A percentile compares a stretch with the other conserved stretches of the same genome.
Evolutionary conservation across 176 grass and related monocot species (phyloP).

Genomic region (Juncus inflexus): DNA sequence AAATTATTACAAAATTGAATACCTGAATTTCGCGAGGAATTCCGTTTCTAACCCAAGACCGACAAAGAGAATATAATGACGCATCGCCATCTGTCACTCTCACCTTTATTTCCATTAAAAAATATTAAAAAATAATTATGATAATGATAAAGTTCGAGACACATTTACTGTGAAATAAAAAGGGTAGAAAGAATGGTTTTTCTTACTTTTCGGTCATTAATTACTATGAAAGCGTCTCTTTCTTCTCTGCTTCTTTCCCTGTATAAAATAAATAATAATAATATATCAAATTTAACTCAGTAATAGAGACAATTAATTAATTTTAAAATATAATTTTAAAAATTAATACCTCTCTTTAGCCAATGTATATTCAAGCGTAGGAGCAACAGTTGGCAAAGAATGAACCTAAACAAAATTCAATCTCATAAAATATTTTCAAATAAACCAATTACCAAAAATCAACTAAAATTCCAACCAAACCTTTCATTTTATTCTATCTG

Average conservation of each 20-base stretch:
- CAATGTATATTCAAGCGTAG: slow-evolving; percentile 18
- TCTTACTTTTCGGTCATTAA: slow-evolving; percentile 27
- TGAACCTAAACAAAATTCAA: slow-evolving; percentile 17
- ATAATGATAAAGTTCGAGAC: neutral
- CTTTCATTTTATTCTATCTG: slow-evolving; percentile 9
- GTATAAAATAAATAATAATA: slow-evolving; percentile 6
- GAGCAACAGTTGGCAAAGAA: slow-evolving; percentile 9
- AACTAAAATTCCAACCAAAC: neutral
- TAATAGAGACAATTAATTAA: neutral
- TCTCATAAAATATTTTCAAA: neutral
- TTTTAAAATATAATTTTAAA: neutral
- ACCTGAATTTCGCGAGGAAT: slow-evolving; percentile 13
- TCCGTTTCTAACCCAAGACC: slow-evolving; percentile 32
- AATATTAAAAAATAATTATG: neutral
- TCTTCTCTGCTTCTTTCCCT: slow-evolving; percentile 20
- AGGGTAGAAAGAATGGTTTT: neutral
- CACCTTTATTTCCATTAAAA: slow-evolving; percentile 16
- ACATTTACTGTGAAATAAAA: neutral
- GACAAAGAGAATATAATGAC: slow-evolving; percentile 27
- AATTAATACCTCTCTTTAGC: slow-evolving; percentile 23
- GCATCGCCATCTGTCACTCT: slow-evolving; percentile 18
- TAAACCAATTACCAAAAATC: no score
- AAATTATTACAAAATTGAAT: neutral
- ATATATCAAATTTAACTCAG: neutral
- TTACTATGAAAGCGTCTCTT: slow-evolving; percentile 8